Evolutionary conservation across 495 filamentous ascomycete genomes (phyloP).

Genomic region (Penicillium diatomitis): DNA sequence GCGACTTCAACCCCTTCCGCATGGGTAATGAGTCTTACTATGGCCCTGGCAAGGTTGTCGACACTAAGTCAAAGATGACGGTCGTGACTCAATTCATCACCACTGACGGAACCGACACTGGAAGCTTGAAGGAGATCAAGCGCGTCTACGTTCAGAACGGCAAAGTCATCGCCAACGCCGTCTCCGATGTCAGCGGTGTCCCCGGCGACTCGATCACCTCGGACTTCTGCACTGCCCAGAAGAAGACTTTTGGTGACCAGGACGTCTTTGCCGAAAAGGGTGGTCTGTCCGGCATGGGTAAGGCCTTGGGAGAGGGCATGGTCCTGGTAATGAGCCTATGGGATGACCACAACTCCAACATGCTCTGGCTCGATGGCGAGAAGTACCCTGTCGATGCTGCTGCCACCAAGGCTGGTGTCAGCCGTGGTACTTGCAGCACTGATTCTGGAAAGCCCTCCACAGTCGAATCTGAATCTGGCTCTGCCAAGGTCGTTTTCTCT

Average conservation of each 20-base stretch:
- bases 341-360: slow-evolving; percentile 69
- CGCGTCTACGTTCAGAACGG: slow-evolving; percentile 67
- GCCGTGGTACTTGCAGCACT: slow-evolving; percentile 59
- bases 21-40: slow-evolving; percentile 56
- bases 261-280: slow-evolving; percentile 51
- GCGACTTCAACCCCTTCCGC: slow-evolving; percentile 74
- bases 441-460: slow-evolving; percentile 51
- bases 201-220: slow-evolving; percentile 49
- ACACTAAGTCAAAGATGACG: slow-evolving; percentile 55
- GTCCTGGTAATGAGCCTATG: slow-evolving; percentile 70
- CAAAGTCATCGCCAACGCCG: slow-evolving; percentile 50
- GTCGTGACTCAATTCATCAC: slow-evolving; percentile 67
- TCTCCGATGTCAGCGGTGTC: slow-evolving; percentile 43
- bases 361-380: slow-evolving; percentile 73
- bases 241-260: slow-evolving; percentile 50
- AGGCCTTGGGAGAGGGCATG: slow-evolving; percentile 49
- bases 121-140: slow-evolving; percentile 52
- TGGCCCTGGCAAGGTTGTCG: slow-evolving; percentile 49
- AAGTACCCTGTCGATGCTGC: slow-evolving; percentile 53
- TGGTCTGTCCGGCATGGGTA: slow-evolving; percentile 49
- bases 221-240: slow-evolving; percentile 52
- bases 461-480: slow-evolving; percentile 45
- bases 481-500: slow-evolving; percentile 53
- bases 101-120: slow-evolving; percentile 41
- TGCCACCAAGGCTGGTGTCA: slow-evolving; percentile 49